Conservation (phyloP, 2,329 filamentous ascomycete species). For the Gaeumannomyces tritici region DNA sequence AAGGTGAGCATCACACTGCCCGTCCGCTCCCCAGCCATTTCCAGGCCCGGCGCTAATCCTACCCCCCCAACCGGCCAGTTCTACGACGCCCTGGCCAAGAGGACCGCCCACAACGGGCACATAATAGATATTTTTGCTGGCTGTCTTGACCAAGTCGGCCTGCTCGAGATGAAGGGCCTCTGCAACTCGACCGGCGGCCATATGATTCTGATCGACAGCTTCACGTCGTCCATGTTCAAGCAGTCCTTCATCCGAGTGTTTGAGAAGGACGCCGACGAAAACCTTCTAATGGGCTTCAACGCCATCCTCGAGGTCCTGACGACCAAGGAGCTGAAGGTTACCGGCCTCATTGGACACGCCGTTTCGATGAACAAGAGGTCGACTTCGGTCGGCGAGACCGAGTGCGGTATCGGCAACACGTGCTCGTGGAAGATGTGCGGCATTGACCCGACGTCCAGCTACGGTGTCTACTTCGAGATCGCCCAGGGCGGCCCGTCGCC, state of each 20-base stretch:
- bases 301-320: slow-evolving; percentile 91
- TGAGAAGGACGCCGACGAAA: slow-evolving; percentile 91
- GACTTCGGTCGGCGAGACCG: slow-evolving; percentile 90
- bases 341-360: slow-evolving; percentile 90
- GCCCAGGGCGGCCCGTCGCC: slow-evolving; percentile 82
- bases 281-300: slow-evolving; percentile 96
- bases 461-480: slow-evolving; percentile 96
- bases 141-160: slow-evolving; percentile 91
- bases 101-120: slow-evolving; percentile 91
- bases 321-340: slow-evolving; percentile 97
- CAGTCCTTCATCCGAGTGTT: slow-evolving; percentile 96
- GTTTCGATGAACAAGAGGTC: slow-evolving; percentile 98
- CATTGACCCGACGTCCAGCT: slow-evolving; percentile 87
- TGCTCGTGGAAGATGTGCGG: slow-evolving; percentile 99
- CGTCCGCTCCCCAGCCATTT: background rate
- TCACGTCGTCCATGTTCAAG: slow-evolving; percentile 98
- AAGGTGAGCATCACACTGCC: slow-evolving; percentile 51
- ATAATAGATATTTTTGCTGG: slow-evolving; percentile 97
- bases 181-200: slow-evolving; percentile 94
- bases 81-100: slow-evolving; percentile 88
- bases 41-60: slow-evolving; percentile 15
- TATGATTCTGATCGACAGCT: slow-evolving; percentile 97
- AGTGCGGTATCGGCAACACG: slow-evolving; percentile 96
- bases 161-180: slow-evolving; percentile 96
- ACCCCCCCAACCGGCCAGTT: slow-evolving; percentile 49